These are phyloP conservation scores for Plasmopara muralis DNA, from an alignment of 352 stramenopile species.

Conservation along the genomic window DNA sequence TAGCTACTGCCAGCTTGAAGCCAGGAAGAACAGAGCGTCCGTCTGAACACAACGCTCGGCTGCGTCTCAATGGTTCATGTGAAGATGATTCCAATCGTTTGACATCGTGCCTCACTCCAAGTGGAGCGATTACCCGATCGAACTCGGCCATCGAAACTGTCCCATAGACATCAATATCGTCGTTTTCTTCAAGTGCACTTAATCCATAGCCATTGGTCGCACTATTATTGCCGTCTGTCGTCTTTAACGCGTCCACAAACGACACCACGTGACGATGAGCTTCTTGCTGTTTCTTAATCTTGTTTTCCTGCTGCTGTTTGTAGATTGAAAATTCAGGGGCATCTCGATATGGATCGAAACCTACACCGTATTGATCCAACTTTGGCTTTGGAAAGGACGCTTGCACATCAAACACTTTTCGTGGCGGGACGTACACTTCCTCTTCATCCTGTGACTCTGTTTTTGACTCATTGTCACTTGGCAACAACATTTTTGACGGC, in stretches of 20 bases:
- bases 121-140: conserved; percentile 49
- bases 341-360: conserved; percentile 70
- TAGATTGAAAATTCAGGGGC: conserved; percentile 64
- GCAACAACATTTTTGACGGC: conserved; percentile 7
- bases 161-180: conserved; percentile 80
- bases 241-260: conserved; percentile 66
- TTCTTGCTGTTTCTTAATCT: conserved; percentile 17
- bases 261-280: conserved; percentile 49
- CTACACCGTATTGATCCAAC: conserved; percentile 64
- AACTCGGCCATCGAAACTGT: conserved; percentile 58
- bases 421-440: conserved; percentile 46
- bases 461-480: conserved; percentile 4
- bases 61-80: conserved; percentile 17
- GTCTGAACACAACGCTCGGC: conserved; percentile 42
- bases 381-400: conserved; percentile 62
- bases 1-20: conserved; percentile 38
- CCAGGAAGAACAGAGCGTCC: conserved; percentile 47
- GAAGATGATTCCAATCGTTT: conserved; percentile 32
- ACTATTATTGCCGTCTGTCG: conserved; percentile 27
- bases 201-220: conserved; percentile 52
- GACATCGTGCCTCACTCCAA: conserved; percentile 14
- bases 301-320: conserved; percentile 33
- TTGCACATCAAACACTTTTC: conserved; percentile 47
- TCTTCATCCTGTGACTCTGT: conserved; percentile 18
- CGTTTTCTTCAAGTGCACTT: conserved; percentile 75